phyloP scores from a whole-genome alignment of 1,139 yeast genomes.

The Protomyces pachydermus region DNA sequence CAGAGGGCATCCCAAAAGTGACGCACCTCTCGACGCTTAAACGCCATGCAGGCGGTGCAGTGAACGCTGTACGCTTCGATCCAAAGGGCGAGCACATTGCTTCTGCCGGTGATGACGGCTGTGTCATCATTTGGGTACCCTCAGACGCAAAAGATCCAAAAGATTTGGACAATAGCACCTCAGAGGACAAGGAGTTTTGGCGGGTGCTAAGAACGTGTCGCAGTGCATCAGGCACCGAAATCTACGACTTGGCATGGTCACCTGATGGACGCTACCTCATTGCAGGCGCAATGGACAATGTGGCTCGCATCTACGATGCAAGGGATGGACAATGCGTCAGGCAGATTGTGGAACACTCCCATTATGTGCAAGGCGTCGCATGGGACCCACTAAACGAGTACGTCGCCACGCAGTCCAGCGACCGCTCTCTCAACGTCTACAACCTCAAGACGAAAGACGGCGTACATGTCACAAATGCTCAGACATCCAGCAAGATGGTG shows the following conservation, averaged over 20 bases:
- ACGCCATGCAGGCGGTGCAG: conserved; percentile 84
- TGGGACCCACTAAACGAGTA: conserved; percentile 86
- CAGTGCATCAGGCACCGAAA: conserved; percentile 59
- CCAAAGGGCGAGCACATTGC: conserved; percentile 61
- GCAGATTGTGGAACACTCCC: conserved; percentile 68
- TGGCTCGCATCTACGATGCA: conserved; percentile 62
- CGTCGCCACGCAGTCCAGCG: conserved; percentile 85
- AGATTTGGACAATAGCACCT: conserved; percentile 39
- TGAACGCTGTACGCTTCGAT: conserved; percentile 79
- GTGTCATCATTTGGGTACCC: conserved; percentile 69
- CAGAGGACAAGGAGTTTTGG: conserved; percentile 71
- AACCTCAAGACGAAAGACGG: conserved; percentile 28
- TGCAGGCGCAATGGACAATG: conserved; percentile 91
- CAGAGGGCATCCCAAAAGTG: conserved; percentile 39
- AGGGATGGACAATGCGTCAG: conserved; percentile 47
- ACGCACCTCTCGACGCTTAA: conserved; percentile 70
- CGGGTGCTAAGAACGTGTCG: conserved; percentile 52
- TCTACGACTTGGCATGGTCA: conserved; percentile 88
- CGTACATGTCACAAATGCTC: conserved; percentile 26
- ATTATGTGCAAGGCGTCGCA: conserved; percentile 89
- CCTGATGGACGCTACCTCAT: conserved; percentile 70
- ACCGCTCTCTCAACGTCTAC: conserved; percentile 70
- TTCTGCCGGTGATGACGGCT: conserved; percentile 93
- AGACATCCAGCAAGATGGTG: conserved; percentile 22
- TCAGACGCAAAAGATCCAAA: conserved; percentile 42